phyloP scores from a whole-genome alignment of 164 flowering plant species.

The Chimonanthus praecox region DNA sequence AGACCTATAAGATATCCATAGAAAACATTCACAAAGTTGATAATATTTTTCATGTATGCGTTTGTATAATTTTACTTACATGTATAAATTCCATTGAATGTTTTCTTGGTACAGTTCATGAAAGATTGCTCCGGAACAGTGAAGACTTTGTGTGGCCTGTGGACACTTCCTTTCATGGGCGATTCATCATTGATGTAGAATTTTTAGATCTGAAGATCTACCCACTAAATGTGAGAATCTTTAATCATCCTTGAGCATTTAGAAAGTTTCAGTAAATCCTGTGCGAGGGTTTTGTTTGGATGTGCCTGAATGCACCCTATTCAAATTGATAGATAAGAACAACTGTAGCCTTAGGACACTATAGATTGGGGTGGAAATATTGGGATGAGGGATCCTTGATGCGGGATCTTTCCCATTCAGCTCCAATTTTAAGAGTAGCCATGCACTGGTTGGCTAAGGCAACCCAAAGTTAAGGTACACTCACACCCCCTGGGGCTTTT shows the following conservation, averaged over 20 bases:
- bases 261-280: background rate
- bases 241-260: background rate
- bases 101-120: conserved; percentile 55
- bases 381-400: background rate
- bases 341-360: background rate
- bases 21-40: background rate
- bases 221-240: conserved; percentile 50
- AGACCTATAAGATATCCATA: background rate
- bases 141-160: conserved; percentile 88
- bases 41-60: background rate
- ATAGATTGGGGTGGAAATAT: background rate
- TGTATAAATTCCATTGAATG: background rate
- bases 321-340: background rate
- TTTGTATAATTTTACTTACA: conserved; percentile 1
- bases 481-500: background rate
- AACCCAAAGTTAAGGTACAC: background rate
- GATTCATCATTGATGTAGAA: conserved; percentile 82
- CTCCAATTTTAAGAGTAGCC: background rate
- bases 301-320: background rate
- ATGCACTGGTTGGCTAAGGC: background rate
- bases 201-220: conserved; percentile 75
- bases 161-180: conserved; percentile 64
- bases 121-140: conserved; percentile 59
- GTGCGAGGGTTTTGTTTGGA: background rate
- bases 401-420: background rate